A percentile compares a stretch with the other conserved stretches of the same genome.
phyloP scores from a whole-genome alignment of 2,329 filamentous ascomycete genomes.

The Calonectria honghensis region DNA sequence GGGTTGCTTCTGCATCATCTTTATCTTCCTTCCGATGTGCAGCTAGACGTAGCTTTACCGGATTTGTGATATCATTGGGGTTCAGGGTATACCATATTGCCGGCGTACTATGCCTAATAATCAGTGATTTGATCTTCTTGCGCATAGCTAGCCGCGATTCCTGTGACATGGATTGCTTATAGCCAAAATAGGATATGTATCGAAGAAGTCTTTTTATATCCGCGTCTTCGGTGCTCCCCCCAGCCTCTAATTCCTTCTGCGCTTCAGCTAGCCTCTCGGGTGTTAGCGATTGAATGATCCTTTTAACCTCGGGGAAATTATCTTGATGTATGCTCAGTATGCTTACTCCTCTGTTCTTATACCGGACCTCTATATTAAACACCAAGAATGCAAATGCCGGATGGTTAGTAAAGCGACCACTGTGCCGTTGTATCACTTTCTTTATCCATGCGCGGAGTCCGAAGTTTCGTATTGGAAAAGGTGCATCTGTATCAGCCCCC shows the following conservation, averaged over 20 bases:
- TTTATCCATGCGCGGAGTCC: constrained; percentile 22
- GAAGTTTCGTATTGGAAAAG: constrained; percentile 21
- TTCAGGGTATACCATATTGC: constrained; percentile 42
- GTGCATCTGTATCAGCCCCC: neutral
- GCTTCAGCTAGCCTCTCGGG: neutral
- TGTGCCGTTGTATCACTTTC: constrained; percentile 16
- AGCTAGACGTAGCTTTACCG: constrained; percentile 25
- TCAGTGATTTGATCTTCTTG: constrained; percentile 35
- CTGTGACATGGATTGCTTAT: constrained; percentile 28
- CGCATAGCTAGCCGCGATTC: constrained; percentile 26
- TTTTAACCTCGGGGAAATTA: constrained; percentile 16
- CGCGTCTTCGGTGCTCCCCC: constrained; percentile 16
- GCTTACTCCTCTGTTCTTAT: constrained; percentile 26
- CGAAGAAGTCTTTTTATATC: constrained; percentile 34
- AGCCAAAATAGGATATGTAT: constrained; percentile 27
- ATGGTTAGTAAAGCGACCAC: constrained; percentile 19
- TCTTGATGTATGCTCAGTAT: constrained; percentile 14
- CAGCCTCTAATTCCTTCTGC: constrained; percentile 20
- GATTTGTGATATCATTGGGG: constrained; percentile 37
- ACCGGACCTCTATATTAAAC: constrained; percentile 28
- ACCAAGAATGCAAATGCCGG: constrained; percentile 25
- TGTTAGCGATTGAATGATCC: constrained; percentile 20
- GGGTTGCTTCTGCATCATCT: constrained; percentile 4
- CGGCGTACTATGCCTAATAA: constrained; percentile 34
- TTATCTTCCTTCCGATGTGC: constrained; percentile 28